Evolutionary conservation across 495 filamentous ascomycete genomes (phyloP).

Genomic region (Cryomyces minteri): DNA sequence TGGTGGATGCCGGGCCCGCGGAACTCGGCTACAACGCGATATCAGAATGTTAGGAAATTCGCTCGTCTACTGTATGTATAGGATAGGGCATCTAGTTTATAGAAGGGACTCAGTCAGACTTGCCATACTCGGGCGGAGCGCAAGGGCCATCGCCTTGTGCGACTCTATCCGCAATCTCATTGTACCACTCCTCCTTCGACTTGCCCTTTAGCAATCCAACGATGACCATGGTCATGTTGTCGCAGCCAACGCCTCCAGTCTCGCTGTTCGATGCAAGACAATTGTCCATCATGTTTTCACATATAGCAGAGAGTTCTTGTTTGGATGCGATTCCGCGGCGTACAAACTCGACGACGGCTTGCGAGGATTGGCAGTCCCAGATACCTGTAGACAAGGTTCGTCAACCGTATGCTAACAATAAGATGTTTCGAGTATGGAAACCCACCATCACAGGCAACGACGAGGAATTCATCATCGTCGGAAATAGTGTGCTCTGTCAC

Average conservation of each 20-base stretch:
- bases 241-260: slow-evolving; percentile 92
- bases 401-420: not conserved
- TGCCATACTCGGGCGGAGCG: slow-evolving; percentile 98
- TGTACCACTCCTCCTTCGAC: slow-evolving; percentile 95
- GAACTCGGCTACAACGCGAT: slow-evolving; percentile 60
- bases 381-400: slow-evolving; percentile 44
- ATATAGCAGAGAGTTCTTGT: slow-evolving; percentile 81
- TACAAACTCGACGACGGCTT: slow-evolving; percentile 93
- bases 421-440: not conserved
- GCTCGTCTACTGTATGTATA: not conserved
- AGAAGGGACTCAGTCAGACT: slow-evolving; percentile 33
- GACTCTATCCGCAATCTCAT: slow-evolving; percentile 82
- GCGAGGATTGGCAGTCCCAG: slow-evolving; percentile 98
- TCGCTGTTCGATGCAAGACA: slow-evolving; percentile 93
- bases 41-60: slow-evolving; percentile 12
- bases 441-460: slow-evolving; percentile 92
- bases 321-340: slow-evolving; percentile 87
- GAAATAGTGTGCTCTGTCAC: slow-evolving; percentile 75
- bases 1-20: slow-evolving; percentile 81
- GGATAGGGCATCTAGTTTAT: not conserved
- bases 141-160: slow-evolving; percentile 95
- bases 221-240: slow-evolving; percentile 98
- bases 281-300: slow-evolving; percentile 99
- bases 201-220: slow-evolving; percentile 76
- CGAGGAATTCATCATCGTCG: slow-evolving; percentile 91